phyloP scores from a whole-genome alignment of 208 protist genomes.

The Leptomonas seymouri region DNA sequence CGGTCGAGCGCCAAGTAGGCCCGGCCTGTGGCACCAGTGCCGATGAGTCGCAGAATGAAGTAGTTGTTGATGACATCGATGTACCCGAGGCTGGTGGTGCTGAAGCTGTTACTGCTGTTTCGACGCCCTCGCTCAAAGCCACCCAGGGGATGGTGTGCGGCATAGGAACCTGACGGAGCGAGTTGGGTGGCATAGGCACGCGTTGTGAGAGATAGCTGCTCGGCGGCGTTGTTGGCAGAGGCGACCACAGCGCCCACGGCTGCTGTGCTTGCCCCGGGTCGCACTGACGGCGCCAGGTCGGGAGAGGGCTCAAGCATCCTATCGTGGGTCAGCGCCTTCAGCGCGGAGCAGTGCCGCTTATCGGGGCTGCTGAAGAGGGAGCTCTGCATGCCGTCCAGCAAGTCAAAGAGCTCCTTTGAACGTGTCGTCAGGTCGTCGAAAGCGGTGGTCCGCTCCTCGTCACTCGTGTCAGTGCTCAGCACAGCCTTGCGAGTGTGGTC shows the following conservation, averaged over 20 bases:
- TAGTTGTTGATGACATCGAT: slow-evolving; percentile 74
- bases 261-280: background rate
- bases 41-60: slow-evolving; percentile 41
- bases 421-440: slow-evolving; percentile 27
- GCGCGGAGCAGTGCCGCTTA: slow-evolving; percentile 11
- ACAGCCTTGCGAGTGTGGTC: slow-evolving; percentile 20
- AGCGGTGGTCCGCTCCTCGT: slow-evolving; percentile 16
- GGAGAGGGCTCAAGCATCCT: slow-evolving; percentile 7
- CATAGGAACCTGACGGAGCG: background rate
- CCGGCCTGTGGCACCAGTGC: slow-evolving; percentile 45
- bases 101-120: slow-evolving; percentile 22
- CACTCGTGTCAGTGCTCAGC: slow-evolving; percentile 9
- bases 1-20: slow-evolving; percentile 54
- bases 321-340: slow-evolving; percentile 26
- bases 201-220: slow-evolving; percentile 8
- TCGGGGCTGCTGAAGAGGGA: slow-evolving; percentile 4
- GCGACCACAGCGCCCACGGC: background rate
- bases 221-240: background rate
- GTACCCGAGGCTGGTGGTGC: slow-evolving; percentile 24
- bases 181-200: slow-evolving; percentile 11
- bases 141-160: slow-evolving; percentile 1
- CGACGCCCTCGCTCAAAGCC: slow-evolving; percentile 24
- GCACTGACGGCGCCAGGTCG: background rate
- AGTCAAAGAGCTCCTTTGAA: slow-evolving; percentile 29
- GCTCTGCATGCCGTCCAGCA: slow-evolving; percentile 24